A percentile compares a stretch with the other conserved stretches of the same genome.
Evolutionary conservation across 2,329 filamentous ascomycete genomes (phyloP).

Genomic region (Magnaporthiopsis incrustans): DNA sequence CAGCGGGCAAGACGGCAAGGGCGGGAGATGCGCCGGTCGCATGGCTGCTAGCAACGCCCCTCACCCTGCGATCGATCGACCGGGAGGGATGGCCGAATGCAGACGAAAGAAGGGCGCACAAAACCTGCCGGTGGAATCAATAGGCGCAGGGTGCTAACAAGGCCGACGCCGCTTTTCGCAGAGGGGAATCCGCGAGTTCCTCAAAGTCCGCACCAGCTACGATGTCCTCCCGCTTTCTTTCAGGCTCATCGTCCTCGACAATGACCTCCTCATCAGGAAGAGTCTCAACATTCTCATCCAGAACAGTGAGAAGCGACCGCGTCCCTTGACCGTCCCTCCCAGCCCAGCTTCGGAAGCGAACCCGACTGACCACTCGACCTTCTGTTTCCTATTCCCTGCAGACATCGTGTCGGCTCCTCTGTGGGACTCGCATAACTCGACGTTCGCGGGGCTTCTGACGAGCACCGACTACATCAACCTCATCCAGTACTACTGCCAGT

Average conservation of each 20-base stretch:
- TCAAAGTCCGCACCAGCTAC: slow-evolving; percentile 94
- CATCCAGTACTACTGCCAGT: slow-evolving; percentile 98
- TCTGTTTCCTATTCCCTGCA: slow-evolving; percentile 26
- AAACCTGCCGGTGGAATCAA: too few species aligned
- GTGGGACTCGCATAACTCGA: slow-evolving; percentile 90
- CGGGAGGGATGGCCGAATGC: too few species aligned
- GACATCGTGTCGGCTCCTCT: slow-evolving; percentile 95
- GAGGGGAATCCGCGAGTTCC: slow-evolving; percentile 63
- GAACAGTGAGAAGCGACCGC: slow-evolving; percentile 56
- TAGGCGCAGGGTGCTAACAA: too few species aligned
- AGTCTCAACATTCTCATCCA: slow-evolving; percentile 91
- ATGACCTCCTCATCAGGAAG: slow-evolving; percentile 90
- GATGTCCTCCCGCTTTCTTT: slow-evolving; percentile 95
- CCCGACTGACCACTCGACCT: neutral
- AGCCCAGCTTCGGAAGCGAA: neutral
- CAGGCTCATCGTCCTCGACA: slow-evolving; percentile 92
- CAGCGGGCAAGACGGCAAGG: too few species aligned
- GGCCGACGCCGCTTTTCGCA: slow-evolving; percentile 1
- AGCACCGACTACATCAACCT: slow-evolving; percentile 98
- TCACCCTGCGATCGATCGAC: too few species aligned
- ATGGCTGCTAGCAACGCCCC: too few species aligned
- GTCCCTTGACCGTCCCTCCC: neutral
- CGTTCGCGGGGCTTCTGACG: slow-evolving; percentile 88
- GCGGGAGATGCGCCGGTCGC: too few species aligned
- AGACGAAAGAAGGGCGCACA: too few species aligned